Evolutionary conservation across 2,329 filamentous ascomycete genomes (phyloP).

Genomic region (Trichoderma sp.): DNA sequence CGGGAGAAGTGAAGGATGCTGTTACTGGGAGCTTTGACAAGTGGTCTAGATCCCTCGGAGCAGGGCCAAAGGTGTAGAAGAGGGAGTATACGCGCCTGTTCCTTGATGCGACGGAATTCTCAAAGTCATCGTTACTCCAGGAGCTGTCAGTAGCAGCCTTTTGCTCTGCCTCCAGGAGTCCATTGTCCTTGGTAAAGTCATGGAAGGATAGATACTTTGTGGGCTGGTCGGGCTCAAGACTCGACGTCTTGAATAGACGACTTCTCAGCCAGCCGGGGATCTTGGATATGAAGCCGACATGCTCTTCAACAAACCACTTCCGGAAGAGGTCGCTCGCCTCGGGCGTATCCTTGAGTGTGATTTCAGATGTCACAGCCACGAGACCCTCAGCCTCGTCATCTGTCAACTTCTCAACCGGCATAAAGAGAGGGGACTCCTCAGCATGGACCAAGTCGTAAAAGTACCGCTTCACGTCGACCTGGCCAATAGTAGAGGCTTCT

Average conservation of each 20-base stretch:
- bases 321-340: constrained; percentile 51
- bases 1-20: constrained; percentile 52
- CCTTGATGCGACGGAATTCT: constrained; percentile 55
- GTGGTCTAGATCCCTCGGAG: constrained; percentile 62
- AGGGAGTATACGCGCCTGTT: constrained; percentile 63
- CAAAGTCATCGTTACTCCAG: constrained; percentile 57
- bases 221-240: constrained; percentile 53
- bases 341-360: constrained; percentile 51
- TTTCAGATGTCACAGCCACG: constrained; percentile 60
- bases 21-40: constrained; percentile 48
- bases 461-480: constrained; percentile 63
- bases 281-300: constrained; percentile 66
- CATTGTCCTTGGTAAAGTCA: constrained; percentile 67
- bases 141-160: constrained; percentile 60
- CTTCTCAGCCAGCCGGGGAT: constrained; percentile 77
- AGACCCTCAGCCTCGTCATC: constrained; percentile 57
- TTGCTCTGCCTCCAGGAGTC: constrained; percentile 61
- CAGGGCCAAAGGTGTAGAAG: constrained; percentile 77
- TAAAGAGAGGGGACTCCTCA: constrained; percentile 54
- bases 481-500: constrained; percentile 52
- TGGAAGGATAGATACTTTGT: constrained; percentile 63
- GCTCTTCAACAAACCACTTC: constrained; percentile 73
- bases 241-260: constrained; percentile 65
- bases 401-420: constrained; percentile 56
- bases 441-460: constrained; percentile 66